Evolutionary conservation across 1,284 basidiomycete genomes (phyloP).

Genomic region (Tausonia pullulans): DNA sequence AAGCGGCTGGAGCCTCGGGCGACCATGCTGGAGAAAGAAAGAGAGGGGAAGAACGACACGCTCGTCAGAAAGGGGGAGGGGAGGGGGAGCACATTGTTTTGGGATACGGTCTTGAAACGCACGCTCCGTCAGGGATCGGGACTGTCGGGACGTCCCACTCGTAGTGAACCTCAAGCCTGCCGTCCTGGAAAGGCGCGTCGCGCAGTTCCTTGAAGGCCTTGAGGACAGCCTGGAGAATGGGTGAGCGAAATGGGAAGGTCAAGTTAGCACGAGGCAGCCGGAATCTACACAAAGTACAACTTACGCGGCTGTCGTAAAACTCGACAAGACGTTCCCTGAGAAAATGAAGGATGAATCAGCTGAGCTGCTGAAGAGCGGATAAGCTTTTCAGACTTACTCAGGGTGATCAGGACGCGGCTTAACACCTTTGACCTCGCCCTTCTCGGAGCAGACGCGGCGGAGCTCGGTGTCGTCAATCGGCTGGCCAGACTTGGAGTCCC

Average conservation of each 20-base stretch:
- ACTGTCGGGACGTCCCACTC: constrained; percentile 56
- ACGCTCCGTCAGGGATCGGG: constrained; percentile 14
- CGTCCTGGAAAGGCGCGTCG: constrained; percentile 66
- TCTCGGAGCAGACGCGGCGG: constrained; percentile 66
- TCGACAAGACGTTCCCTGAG: constrained; percentile 71
- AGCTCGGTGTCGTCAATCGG: constrained; percentile 72
- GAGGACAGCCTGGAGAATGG: constrained; percentile 7
- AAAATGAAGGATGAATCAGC: constrained; percentile 5
- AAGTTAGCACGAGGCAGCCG: too few species aligned
- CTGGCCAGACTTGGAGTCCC: constrained; percentile 53
- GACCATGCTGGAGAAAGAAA: too few species aligned
- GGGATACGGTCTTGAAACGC: neutral
- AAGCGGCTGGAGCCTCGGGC: too few species aligned
- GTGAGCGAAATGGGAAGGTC: neutral
- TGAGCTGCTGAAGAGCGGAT: constrained; percentile 5
- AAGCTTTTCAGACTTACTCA: constrained; percentile 46
- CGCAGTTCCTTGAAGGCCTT: constrained; percentile 70
- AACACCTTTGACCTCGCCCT: constrained; percentile 79
- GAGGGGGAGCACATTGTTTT: too few species aligned
- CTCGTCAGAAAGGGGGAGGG: too few species aligned
- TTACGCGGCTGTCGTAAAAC: constrained; percentile 72
- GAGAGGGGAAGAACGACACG: too few species aligned
- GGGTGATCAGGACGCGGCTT: constrained; percentile 51
- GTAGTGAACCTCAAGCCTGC: constrained; percentile 73
- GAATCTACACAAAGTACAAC: constrained; percentile 19